These are phyloP conservation scores for Rosa multiflora DNA, from an alignment of 306 rosid species.

Conservation along the genomic window DNA sequence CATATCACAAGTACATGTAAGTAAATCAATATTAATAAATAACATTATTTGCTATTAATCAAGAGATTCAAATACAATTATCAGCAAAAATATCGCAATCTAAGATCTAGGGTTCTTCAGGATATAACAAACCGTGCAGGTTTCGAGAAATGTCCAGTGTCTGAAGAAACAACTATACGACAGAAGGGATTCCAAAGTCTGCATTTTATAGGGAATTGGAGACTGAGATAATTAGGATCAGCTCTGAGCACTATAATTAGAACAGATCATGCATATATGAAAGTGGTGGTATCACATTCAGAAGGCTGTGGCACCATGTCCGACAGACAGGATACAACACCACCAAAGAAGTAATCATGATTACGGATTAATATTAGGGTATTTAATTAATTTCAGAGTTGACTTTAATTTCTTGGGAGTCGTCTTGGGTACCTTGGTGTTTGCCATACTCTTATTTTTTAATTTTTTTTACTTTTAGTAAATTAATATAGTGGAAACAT, in stretches of 20 bases:
- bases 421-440: too few relatives aligned
- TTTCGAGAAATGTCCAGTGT: neutral
- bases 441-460: too few relatives aligned
- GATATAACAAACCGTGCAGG: neutral
- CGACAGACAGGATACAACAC: neutral
- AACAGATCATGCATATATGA: neutral
- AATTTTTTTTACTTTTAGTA: too few relatives aligned
- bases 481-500: too few relatives aligned
- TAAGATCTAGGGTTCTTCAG: neutral
- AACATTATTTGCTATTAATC: neutral
- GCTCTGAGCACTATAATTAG: neutral
- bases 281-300: neutral
- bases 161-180: neutral
- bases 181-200: neutral
- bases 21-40: neutral
- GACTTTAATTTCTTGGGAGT: neutral
- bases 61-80: neutral
- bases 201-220: neutral
- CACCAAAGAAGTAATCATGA: neutral
- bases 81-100: neutral
- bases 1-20: neutral
- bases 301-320: neutral
- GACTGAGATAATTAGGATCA: too few relatives aligned
- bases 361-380: constrained; percentile 4
- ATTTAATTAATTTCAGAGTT: neutral